Base-by-base conservation (phyloP, 805 yeast genomes). In the Grigorovia yakushimaensis region DNA sequence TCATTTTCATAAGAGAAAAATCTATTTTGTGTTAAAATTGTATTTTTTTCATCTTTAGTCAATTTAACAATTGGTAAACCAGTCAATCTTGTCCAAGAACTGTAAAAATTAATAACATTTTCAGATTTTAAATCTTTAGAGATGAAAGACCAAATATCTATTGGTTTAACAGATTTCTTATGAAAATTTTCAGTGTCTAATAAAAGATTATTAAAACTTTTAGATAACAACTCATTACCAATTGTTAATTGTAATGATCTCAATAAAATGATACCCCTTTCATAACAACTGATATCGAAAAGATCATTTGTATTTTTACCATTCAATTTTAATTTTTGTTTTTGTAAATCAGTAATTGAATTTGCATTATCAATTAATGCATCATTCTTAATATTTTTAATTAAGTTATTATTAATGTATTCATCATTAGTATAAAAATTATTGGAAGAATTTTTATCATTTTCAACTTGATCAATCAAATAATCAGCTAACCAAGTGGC, bases 401-500 rank as follows among this genome's bases (percentile, higher is more conserved):
- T 19, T 7, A 42, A 30, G 23, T 45, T 30, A 3, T 55, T 47
- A 46, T 62, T 65, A 22, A 36, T 27, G 8, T 49, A 24, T 7
- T 54, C 43, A 15, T 49, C 53, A 2, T 60, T 55, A 1, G 39
- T 38, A 61, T 63, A 63, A 43, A 57, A 56, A 22, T 53, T 45
- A 2, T 49, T 39, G 5, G 54, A 42, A 17, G 52, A 48, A 20
- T 47, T 51, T 2, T 61, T 59, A 20, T 55, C 52, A 20, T 50
- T 47, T 2, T 63, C 64, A 33, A 58, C 41, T 20, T 59, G 52
- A 30, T 64, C 61, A 15, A 80, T 57, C 0, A 77, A 55, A 44
- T 69, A 68, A 53, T 73, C 73, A 0, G 88, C 85, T 53, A 79
- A 69, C 72, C 80, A 82, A 0, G 93, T 84, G 0, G 94, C 93